Evolutionary conservation across 768 basidiomycete species (phyloP).

Genomic region (Amanita rubescens): DNA sequence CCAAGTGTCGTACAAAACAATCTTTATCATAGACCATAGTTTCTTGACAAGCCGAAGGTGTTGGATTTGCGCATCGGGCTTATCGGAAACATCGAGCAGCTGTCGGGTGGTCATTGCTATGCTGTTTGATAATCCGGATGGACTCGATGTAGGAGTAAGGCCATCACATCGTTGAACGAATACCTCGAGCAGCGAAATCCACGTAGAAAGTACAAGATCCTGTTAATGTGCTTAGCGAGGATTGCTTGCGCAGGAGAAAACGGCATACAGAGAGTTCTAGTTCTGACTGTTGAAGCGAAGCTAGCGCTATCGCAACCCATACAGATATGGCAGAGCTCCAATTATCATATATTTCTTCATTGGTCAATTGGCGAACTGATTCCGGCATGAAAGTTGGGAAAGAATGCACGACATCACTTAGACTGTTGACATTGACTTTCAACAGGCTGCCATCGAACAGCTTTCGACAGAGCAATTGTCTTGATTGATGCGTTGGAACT

Average conservation of each 20-base stretch:
- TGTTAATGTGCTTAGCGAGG: background rate
- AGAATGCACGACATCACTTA: background rate
- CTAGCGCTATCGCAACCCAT: slow-evolving; percentile 11
- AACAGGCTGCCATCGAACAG: slow-evolving; percentile 10
- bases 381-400: slow-evolving; percentile 6
- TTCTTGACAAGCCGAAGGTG: slow-evolving; percentile 33
- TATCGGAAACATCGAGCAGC: slow-evolving; percentile 24
- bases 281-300: background rate
- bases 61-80: slow-evolving; percentile 22
- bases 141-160: slow-evolving; percentile 2
- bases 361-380: slow-evolving; percentile 15
- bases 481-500: background rate
- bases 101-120: slow-evolving; percentile 27
- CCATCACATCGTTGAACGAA: slow-evolving; percentile 2
- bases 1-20: slow-evolving; percentile 34
- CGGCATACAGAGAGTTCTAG: background rate
- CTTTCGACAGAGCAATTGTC: background rate
- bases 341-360: slow-evolving; percentile 18
- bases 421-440: slow-evolving; percentile 1
- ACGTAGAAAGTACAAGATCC: background rate
- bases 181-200: slow-evolving; percentile 3
- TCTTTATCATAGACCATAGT: slow-evolving; percentile 46
- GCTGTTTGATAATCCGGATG: slow-evolving; percentile 24
- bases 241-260: too few relatives aligned
- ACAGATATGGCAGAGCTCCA: slow-evolving; percentile 17